These are phyloP conservation scores for Glycine tomentella DNA, from an alignment of 306 rosid genomes.

Conservation along the genomic window DNA sequence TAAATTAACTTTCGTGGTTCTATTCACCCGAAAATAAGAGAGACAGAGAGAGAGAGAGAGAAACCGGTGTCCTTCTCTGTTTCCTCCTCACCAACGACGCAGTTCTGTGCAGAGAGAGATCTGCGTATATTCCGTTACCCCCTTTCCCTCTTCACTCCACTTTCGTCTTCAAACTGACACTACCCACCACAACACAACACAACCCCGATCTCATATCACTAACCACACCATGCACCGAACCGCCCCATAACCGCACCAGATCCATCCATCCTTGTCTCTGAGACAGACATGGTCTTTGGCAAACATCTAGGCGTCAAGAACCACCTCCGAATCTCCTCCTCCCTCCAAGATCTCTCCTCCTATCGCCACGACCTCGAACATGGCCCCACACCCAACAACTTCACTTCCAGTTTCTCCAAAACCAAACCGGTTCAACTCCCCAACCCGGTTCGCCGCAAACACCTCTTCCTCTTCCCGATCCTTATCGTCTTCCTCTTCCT, in stretches of 20 bases:
- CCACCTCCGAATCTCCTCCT: constrained; percentile 71
- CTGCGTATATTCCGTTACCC: not conserved
- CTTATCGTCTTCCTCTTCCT: constrained; percentile 57
- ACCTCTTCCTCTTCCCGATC: constrained; percentile 38
- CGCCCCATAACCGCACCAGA: not conserved
- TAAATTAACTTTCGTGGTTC: too few relatives aligned
- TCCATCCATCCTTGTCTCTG: not conserved
- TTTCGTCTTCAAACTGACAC: not conserved
- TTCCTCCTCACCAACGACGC: too few relatives aligned
- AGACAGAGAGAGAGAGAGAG: too few relatives aligned
- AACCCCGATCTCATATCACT: not conserved
- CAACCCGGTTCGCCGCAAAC: constrained; percentile 56
- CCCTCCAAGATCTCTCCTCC: constrained; percentile 87
- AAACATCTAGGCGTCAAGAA: constrained; percentile 51
- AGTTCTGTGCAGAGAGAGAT: not conserved
- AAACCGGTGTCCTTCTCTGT: too few relatives aligned
- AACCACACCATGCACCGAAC: not conserved
- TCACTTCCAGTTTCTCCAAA: constrained; percentile 58
- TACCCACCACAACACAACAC: not conserved
- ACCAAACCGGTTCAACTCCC: constrained; percentile 56
- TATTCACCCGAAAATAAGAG: too few relatives aligned
- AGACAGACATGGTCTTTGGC: constrained; percentile 63
- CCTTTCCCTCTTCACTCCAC: too few relatives aligned
- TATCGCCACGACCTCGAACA: constrained; percentile 50
- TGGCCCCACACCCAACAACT: not conserved